Evolutionary conservation across 306 rosid species (phyloP), one percentile per base, ranked within the genome.

Genomic region (Geum urbanum): DNA sequence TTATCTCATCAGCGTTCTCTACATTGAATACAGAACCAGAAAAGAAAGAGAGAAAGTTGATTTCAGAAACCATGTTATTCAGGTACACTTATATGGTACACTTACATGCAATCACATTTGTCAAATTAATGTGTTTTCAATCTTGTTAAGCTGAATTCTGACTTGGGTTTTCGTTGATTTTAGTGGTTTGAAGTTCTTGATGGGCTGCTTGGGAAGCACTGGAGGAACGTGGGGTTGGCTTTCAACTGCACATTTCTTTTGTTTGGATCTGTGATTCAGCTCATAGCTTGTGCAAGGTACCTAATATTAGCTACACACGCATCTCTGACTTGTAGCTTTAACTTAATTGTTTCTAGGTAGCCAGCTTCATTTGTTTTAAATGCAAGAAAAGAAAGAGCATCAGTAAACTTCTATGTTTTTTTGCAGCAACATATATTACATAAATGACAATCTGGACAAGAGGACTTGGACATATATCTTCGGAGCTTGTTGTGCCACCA

Each of bases 181-280:
- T 79, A 91, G 92, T 91, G 99, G 99, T 94, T 94, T 78, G 99
- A 94, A 69, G 99, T 94, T 78, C 99, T 94, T 80, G 99, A 94
- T 73, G 99, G 99, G 0, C 90, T 94, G 45, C 90, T 94, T 0
- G 99, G 99, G n/a, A 94, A 88, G 35, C 86, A 94, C 57, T 94
- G 99, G 99, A 89, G 99, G 83, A 94, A 94, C 86, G 95, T 86
- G 83, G 99, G 99, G 39, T 83, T 94, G 88, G 99, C 92, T 11
- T 94, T 94, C 73, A 94, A 94, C 78, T 94, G 99, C 87, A 94
- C 97, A 49, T 94, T 94, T 79, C 99, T 94, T 86, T 82, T 94
- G 78, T 94, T 94, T 88, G 99, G 99, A 84, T 94, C 99, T 84
- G 97, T 94, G 62, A 94, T 94, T 79, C 99, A 94, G 65, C 92